These are phyloP conservation scores for Rhynchospora pubera DNA, from an alignment of 176 grass and related monocot species.

Conservation along the genomic window DNA sequence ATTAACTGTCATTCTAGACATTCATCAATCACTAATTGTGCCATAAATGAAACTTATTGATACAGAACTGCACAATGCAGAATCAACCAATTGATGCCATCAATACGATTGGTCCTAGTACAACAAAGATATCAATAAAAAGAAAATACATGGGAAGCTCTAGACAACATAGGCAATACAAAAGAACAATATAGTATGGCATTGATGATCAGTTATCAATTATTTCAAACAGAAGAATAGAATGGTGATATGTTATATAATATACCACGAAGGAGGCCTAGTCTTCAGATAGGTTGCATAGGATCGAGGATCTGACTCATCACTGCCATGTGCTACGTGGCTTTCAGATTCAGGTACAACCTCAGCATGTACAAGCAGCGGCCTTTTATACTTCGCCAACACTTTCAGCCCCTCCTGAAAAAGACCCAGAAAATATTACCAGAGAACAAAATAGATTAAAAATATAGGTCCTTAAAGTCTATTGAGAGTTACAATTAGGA, in stretches of 20 bases:
- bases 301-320: slow-evolving; percentile 43
- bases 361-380: slow-evolving; percentile 89
- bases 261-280: slow-evolving; percentile 83
- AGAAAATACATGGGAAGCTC: no score
- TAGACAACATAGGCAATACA: no score
- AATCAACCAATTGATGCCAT: not conserved
- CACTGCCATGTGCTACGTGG: slow-evolving; percentile 20
- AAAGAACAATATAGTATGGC: not conserved
- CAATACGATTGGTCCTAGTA: not conserved
- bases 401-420: slow-evolving; percentile 73
- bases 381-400: slow-evolving; percentile 79
- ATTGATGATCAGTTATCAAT: not conserved
- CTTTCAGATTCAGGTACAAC: slow-evolving; percentile 45
- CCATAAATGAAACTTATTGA: not conserved
- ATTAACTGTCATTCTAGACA: not conserved
- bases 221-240: not conserved
- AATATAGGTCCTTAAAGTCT: not conserved
- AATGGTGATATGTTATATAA: not conserved
- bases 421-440: not conserved
- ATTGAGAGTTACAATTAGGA: not conserved
- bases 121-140: not conserved
- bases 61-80: not conserved
- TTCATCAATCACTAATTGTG: not conserved
- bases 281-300: slow-evolving; percentile 75
- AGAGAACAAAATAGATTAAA: slow-evolving; percentile 13